phyloP scores from a whole-genome alignment of 169 alveolate species.

The Perkinsus chesapeaki region DNA sequence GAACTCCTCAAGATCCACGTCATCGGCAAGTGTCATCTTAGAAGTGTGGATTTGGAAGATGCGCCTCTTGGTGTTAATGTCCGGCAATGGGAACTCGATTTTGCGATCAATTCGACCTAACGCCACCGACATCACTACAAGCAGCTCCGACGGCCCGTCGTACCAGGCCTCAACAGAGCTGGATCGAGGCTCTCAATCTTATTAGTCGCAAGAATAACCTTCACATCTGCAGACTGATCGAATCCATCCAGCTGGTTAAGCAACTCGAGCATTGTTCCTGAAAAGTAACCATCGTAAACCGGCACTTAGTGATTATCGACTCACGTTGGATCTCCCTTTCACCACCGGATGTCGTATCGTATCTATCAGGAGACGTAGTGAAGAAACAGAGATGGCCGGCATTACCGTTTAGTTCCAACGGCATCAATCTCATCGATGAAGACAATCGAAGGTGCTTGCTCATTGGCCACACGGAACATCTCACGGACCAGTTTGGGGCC shows the following conservation, averaged over 20 bases:
- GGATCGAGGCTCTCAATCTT: constrained; percentile 98
- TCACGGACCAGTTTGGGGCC: constrained; percentile 99
- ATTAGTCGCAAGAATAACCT: constrained; percentile 97
- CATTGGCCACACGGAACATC: constrained; percentile 97
- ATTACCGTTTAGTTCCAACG: constrained; percentile 89
- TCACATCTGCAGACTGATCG: constrained; percentile 96
- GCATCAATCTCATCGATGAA: constrained; percentile 99
- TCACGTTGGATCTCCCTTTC: constrained; percentile 93
- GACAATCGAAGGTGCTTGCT: constrained; percentile 97
- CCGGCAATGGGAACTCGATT: constrained; percentile 97
- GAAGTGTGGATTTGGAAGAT: constrained; percentile 91
- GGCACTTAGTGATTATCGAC: not conserved
- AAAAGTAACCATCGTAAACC: not conserved
- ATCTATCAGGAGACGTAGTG: constrained; percentile 36
- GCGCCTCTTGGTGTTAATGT: constrained; percentile 88
- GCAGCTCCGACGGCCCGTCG: no score
- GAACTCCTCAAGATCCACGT: constrained; percentile 97
- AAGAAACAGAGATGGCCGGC: not conserved
- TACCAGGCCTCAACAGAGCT: constrained; percentile 97
- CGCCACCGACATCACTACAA: no score
- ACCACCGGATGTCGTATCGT: constrained; percentile 97
- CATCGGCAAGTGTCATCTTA: constrained; percentile 94
- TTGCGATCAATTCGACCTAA: constrained; percentile 98
- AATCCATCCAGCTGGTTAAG: constrained; percentile 98
- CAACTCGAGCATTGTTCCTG: constrained; percentile 97